phyloP scores from a whole-genome alignment of 1,139 yeast genomes.

The Lodderomyces orthopsilosis region DNA sequence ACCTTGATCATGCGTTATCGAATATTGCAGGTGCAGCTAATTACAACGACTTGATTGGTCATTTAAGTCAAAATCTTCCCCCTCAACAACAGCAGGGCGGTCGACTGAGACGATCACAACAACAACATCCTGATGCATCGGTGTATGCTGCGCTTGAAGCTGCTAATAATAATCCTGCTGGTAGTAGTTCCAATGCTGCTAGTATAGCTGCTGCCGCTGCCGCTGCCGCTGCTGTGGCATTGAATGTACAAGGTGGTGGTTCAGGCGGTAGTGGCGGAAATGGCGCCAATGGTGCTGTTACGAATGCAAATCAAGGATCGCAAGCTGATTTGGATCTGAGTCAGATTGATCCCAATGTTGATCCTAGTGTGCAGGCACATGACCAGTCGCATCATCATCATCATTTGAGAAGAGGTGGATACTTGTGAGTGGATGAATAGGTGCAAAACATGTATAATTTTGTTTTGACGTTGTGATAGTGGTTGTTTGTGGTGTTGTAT shows the following conservation, averaged over 20 bases:
- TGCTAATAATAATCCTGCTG: conserved; percentile 19
- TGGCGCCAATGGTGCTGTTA: conserved; percentile 23
- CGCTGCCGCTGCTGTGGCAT: conserved; percentile 31
- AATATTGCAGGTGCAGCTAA: conserved; percentile 15
- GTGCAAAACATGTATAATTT: too few relatives aligned
- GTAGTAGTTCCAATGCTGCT: conserved; percentile 19
- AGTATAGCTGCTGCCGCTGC: conserved; percentile 23
- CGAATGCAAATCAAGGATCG: conserved; percentile 37
- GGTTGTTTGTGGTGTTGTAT: background rate
- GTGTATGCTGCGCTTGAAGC: conserved; percentile 11
- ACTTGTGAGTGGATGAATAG: conserved; percentile 1
- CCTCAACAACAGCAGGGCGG: conserved; percentile 24
- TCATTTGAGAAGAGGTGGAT: conserved; percentile 9
- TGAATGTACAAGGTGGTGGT: conserved; percentile 16
- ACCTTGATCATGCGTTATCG: conserved; percentile 25
- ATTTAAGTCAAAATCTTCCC: conserved; percentile 5
- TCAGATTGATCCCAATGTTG: conserved; percentile 34
- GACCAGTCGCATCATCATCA: conserved; percentile 34
- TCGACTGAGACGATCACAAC: conserved; percentile 1
- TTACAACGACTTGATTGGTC: conserved; percentile 9
- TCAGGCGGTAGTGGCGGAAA: conserved; percentile 30
- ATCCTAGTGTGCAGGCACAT: conserved; percentile 45
- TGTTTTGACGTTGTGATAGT: too few relatives aligned
- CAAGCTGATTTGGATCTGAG: conserved; percentile 26
- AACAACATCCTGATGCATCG: conserved; percentile 4